Evolutionary conservation across 208 protist species (phyloP).

Genomic region (Leishmania guyanensis): DNA sequence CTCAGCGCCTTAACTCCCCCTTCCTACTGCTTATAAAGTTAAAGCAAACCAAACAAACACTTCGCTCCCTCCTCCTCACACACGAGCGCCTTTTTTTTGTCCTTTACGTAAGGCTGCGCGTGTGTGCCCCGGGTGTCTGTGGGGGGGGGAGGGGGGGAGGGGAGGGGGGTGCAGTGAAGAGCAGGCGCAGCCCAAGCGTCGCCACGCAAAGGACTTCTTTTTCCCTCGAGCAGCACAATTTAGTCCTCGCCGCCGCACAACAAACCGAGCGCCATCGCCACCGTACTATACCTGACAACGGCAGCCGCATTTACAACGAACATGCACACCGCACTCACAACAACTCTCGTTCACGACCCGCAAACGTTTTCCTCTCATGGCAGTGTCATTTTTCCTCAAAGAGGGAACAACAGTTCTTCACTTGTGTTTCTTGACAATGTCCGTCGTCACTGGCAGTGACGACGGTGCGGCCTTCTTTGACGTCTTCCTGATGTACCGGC

Average conservation of each 20-base stretch:
- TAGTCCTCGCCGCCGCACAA: not conserved
- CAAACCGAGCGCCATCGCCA: not conserved
- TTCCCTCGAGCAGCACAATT: not conserved
- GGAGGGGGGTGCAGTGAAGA: not conserved
- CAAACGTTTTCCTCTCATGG: no score
- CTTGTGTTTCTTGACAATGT: not conserved
- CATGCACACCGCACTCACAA: no score
- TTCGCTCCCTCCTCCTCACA: no score
- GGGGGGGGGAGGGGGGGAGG: no score
- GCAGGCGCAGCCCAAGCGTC: not conserved
- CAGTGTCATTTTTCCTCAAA: no score
- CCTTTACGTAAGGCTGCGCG: not conserved
- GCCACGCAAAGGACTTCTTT: not conserved
- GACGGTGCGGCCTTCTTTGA: conserved; percentile 19
- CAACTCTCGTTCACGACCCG: no score
- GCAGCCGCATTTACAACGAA: no score
- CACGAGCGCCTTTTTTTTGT: not conserved
- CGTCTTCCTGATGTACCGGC: conserved; percentile 47
- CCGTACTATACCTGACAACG: not conserved
- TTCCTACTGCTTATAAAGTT: no score
- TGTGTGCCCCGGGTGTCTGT: not conserved
- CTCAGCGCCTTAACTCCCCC: no score
- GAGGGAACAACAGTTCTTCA: not conserved
- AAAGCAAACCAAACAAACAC: no score
- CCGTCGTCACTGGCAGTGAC: not conserved